Percentiles rank a stretch among this genome's conserved stretches.
phyloP scores from a whole-genome alignment of 495 filamentous ascomycete species.

The Aspergillus olivimuriae region DNA sequence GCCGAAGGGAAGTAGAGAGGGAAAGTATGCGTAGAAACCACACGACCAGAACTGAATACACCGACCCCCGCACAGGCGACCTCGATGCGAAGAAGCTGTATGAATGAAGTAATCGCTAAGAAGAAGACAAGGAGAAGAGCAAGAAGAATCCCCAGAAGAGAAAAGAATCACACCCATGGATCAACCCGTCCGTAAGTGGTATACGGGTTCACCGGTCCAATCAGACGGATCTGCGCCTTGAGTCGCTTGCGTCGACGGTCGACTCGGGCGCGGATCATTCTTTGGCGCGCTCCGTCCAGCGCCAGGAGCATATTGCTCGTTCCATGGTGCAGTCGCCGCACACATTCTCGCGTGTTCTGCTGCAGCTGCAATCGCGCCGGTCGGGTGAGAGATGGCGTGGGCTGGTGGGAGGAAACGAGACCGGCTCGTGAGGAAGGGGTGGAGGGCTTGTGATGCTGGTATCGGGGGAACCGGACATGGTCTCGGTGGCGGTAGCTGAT shows the following conservation, averaged over 20 bases:
- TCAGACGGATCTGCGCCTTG: constrained; percentile 40
- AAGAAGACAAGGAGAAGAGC: constrained; percentile 2
- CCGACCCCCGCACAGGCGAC: too few species aligned
- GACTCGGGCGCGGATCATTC: constrained; percentile 25
- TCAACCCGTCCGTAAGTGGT: constrained; percentile 21
- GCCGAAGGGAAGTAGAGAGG: background rate
- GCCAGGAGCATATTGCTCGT: constrained; percentile 23
- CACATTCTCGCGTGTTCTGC: constrained; percentile 23
- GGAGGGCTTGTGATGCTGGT: constrained; percentile 10
- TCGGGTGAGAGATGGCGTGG: constrained; percentile 16
- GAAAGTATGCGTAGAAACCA: background rate
- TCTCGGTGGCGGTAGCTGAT: constrained; percentile 17
- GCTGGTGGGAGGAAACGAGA: constrained; percentile 5
- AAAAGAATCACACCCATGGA: constrained; percentile 29
- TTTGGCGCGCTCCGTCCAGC: constrained; percentile 28
- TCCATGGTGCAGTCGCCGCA: constrained; percentile 24
- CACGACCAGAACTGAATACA: background rate
- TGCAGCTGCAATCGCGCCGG: constrained; percentile 21
- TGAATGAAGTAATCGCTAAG: background rate
- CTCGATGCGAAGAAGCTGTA: background rate
- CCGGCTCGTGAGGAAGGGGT: background rate
- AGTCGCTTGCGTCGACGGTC: constrained; percentile 31
- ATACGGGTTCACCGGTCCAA: constrained; percentile 36
- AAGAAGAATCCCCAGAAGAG: too few species aligned
- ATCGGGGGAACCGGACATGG: constrained; percentile 16